A percentile compares a stretch with the other conserved stretches of the same genome.
Conservation (phyloP, 345 rosid genomes). For the Dipteronia sinensis region DNA sequence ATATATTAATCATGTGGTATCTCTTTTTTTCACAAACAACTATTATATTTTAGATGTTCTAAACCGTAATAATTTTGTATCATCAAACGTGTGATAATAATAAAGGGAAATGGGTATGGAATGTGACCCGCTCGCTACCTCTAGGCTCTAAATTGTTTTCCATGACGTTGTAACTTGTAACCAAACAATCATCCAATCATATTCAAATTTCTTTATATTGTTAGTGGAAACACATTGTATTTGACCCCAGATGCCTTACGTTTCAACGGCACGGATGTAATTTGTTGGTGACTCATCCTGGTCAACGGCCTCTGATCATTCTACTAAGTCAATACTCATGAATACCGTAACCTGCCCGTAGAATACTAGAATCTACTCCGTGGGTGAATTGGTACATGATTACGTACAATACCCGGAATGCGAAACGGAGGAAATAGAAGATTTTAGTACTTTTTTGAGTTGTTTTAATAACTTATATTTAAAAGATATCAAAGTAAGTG, state of each 20-base stretch:
- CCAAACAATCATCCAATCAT: neutral
- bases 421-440: no score
- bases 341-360: neutral
- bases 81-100: neutral
- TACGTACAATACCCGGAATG: neutral
- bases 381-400: neutral
- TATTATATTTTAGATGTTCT: accelerated
- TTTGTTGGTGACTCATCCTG: neutral
- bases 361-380: neutral
- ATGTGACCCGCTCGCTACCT: slow-evolving; percentile 2
- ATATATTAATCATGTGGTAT: no score
- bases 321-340: slow-evolving; percentile 4
- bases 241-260: neutral
- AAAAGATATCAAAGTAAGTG: no score
- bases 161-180: slow-evolving; percentile 6
- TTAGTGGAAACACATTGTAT: neutral
- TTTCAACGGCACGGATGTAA: neutral
- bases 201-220: neutral
- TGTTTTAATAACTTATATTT: no score
- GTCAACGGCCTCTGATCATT: slow-evolving; percentile 5
- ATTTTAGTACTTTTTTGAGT: no score
- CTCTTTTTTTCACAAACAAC: no score
- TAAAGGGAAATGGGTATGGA: neutral
- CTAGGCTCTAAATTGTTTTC: neutral
- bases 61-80: no score